A percentile compares a stretch with the other conserved stretches of the same genome.
phyloP scores from a whole-genome alignment of 2,329 filamentous ascomycete species.

The Geoglossum cookeanum region DNA sequence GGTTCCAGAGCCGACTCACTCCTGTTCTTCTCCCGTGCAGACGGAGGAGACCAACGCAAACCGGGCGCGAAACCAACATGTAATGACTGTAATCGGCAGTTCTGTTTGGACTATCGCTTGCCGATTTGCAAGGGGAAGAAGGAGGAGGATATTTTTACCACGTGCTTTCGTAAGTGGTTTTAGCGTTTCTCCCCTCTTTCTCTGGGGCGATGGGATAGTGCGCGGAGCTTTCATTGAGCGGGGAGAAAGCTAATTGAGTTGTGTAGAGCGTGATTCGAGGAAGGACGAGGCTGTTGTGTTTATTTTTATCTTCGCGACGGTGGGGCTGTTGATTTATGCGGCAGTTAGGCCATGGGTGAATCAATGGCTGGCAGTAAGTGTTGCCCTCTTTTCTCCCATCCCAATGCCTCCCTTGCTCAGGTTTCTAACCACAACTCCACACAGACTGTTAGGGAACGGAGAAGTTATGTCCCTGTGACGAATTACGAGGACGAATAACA shows the following conservation, averaged over 20 bases:
- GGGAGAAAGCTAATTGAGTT: not conserved
- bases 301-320: slow-evolving; percentile 45
- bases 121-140: slow-evolving; percentile 41
- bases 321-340: slow-evolving; percentile 40
- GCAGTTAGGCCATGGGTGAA: slow-evolving; percentile 38
- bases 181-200: not conserved
- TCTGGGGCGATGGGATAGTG: not conserved
- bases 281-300: slow-evolving; percentile 48
- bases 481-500: too few relatives aligned
- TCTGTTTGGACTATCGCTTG: slow-evolving; percentile 42
- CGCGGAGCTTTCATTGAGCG: not conserved
- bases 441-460: slow-evolving; percentile 1
- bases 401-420: too few relatives aligned
- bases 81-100: slow-evolving; percentile 47
- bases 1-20: too few relatives aligned
- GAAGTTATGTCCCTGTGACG: slow-evolving; percentile 1
- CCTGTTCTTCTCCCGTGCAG: slow-evolving; percentile 4
- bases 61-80: slow-evolving; percentile 25
- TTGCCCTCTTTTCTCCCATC: not conserved
- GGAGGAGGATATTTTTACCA: slow-evolving; percentile 44
- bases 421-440: not conserved
- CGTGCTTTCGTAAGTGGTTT: slow-evolving; percentile 38
- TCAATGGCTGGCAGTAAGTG: slow-evolving; percentile 32
- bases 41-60: slow-evolving; percentile 9
- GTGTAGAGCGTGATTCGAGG: slow-evolving; percentile 40